These are phyloP conservation scores for Annulohypoxylon maeteangense DNA, from an alignment of 495 filamentous ascomycete species.

Conservation along the genomic window DNA sequence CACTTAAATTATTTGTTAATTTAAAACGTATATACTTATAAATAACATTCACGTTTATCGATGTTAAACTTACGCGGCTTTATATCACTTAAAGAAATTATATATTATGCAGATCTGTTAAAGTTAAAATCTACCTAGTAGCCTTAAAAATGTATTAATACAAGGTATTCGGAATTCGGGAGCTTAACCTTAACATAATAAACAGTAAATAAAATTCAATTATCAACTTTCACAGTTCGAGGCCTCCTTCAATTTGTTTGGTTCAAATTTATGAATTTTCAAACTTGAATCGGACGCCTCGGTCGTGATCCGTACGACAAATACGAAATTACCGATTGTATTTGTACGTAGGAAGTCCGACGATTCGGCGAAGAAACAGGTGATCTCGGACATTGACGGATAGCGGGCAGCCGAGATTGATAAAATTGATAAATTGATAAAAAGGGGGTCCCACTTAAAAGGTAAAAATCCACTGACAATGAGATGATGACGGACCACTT, in stretches of 20 bases:
- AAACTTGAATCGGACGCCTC: background rate
- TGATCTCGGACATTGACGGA: slow-evolving; percentile 42
- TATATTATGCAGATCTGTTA: background rate
- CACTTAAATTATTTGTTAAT: background rate
- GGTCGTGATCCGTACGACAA: slow-evolving; percentile 24
- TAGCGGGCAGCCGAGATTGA: slow-evolving; percentile 36
- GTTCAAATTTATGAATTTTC: background rate
- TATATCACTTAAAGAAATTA: slow-evolving; percentile 1
- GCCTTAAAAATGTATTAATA: background rate
- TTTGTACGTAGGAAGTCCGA: background rate
- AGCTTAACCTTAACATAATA: background rate
- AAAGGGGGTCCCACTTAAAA: slow-evolving; percentile 34
- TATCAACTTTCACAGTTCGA: background rate
- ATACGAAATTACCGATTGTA: slow-evolving; percentile 3
- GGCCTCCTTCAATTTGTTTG: background rate
- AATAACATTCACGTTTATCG: background rate
- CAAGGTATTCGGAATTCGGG: background rate
- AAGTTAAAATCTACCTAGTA: background rate
- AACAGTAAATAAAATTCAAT: background rate
- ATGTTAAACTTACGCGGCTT: slow-evolving; percentile 13
- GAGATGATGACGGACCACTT: slow-evolving; percentile 35
- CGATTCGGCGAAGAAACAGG: slow-evolving; percentile 39
- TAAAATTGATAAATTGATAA: slow-evolving; percentile 41
- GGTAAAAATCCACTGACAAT: slow-evolving; percentile 33
- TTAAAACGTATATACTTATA: background rate